phyloP scores from a whole-genome alignment of 306 rosid genomes.

The Prunus fruticosa region DNA sequence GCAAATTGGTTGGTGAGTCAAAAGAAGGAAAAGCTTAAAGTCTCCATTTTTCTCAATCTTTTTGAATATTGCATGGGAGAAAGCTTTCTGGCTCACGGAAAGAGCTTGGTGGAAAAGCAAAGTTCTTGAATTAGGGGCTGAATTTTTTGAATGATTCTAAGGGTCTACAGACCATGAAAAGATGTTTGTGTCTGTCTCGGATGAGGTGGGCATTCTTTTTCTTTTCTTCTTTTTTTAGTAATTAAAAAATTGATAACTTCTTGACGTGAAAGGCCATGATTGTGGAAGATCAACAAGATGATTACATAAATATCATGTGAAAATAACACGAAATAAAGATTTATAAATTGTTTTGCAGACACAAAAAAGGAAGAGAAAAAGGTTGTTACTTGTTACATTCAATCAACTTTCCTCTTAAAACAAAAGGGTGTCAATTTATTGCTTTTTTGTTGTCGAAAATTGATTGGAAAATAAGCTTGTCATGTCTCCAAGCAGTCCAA shows the following conservation, averaged over 20 bases:
- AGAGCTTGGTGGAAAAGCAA: not conserved
- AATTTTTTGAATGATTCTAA: conserved; percentile 24
- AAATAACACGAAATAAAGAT: not conserved
- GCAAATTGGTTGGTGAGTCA: conserved; percentile 22
- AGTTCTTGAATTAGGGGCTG: conserved; percentile 8
- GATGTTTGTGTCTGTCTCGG: conserved; percentile 24
- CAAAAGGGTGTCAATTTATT: not conserved
- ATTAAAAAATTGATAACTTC: not conserved
- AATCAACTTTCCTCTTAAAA: not conserved
- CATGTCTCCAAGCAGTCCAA: not conserved
- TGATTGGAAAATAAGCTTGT: conserved; percentile 10
- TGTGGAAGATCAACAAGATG: conserved; percentile 20
- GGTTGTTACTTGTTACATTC: not conserved
- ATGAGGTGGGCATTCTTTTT: conserved; percentile 19
- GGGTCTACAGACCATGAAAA: conserved; percentile 16
- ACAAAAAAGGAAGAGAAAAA: not conserved
- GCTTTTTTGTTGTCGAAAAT: not conserved
- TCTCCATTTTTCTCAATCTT: conserved; percentile 1
- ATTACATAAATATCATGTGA: not conserved
- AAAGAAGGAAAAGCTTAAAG: conserved; percentile 23
- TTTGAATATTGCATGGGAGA: conserved; percentile 9
- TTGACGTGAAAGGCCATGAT: conserved; percentile 32
- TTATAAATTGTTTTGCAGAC: not conserved
- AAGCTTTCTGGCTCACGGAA: conserved; percentile 9
- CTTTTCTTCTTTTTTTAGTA: not conserved